phyloP scores from a whole-genome alignment of 2,329 filamentous ascomycete genomes.

The Aureobasidium melanogenum region DNA sequence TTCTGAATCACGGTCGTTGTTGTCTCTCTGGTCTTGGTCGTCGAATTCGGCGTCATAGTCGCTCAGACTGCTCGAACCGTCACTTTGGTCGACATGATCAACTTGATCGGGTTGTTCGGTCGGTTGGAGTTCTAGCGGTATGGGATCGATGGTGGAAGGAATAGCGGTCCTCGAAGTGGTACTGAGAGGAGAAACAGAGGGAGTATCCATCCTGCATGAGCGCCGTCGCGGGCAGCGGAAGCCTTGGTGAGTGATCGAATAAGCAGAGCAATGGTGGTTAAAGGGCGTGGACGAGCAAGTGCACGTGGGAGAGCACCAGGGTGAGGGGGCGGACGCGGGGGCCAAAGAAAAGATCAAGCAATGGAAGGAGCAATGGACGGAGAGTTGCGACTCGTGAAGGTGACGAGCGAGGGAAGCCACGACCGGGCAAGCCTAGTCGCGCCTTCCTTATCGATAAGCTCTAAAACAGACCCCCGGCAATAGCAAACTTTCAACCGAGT shows the following conservation, averaged over 20 bases:
- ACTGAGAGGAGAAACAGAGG: slow-evolving; percentile 28
- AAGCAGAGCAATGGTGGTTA: neutral
- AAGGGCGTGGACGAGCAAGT: neutral
- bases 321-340: neutral
- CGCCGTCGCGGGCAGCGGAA: slow-evolving; percentile 2
- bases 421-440: too few species aligned
- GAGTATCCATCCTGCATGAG: slow-evolving; percentile 13
- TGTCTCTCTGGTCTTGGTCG: slow-evolving; percentile 30
- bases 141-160: neutral
- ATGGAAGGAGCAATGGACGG: neutral
- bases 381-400: neutral
- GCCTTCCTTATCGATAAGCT: neutral
- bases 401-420: neutral
- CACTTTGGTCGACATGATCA: slow-evolving; percentile 16
- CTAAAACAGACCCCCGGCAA: too few species aligned
- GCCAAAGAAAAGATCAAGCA: neutral
- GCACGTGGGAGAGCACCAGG: neutral
- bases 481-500: neutral
- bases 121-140: neutral
- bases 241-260: slow-evolving; percentile 1
- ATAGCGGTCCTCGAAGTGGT: slow-evolving; percentile 17
- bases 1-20: slow-evolving; percentile 59
- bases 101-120: neutral
- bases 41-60: slow-evolving; percentile 81
- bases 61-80: slow-evolving; percentile 80